These are phyloP conservation scores for Ormosia emarginata DNA, from an alignment of 306 rosid genomes.

Conservation along the genomic window DNA sequence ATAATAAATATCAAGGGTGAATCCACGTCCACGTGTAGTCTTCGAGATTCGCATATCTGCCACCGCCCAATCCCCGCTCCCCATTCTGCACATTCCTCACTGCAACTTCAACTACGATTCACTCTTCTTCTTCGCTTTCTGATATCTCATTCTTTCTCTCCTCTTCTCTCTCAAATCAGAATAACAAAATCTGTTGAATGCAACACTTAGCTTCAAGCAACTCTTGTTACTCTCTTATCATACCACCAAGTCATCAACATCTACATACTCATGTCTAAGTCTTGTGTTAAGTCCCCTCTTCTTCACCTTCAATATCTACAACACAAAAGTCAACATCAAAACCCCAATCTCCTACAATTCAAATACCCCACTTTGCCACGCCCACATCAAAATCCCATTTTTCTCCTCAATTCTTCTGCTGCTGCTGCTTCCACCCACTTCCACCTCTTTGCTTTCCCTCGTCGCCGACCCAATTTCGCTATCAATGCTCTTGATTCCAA, in stretches of 20 bases:
- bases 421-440: neutral
- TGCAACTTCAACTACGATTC: neutral
- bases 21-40: constrained; percentile 34
- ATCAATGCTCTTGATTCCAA: constrained; percentile 50
- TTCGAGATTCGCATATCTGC: constrained; percentile 9
- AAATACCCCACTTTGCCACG: neutral
- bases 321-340: neutral
- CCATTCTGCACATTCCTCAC: neutral
- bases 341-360: neutral
- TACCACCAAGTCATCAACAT: neutral
- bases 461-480: constrained; percentile 24
- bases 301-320: constrained; percentile 11
- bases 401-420: neutral
- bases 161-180: neutral
- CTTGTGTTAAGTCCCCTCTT: neutral
- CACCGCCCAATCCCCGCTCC: constrained; percentile 26
- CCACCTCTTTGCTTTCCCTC: constrained; percentile 14
- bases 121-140: neutral
- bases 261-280: constrained; percentile 22
- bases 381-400: constrained; percentile 6
- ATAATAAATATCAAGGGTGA: neutral
- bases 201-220: neutral
- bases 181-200: neutral
- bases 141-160: neutral
- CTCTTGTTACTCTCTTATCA: neutral